Percentiles rank a stretch among this genome's conserved stretches.
Conservation (phyloP, 2,329 filamentous ascomycete genomes). For the Venturia carpophila region DNA sequence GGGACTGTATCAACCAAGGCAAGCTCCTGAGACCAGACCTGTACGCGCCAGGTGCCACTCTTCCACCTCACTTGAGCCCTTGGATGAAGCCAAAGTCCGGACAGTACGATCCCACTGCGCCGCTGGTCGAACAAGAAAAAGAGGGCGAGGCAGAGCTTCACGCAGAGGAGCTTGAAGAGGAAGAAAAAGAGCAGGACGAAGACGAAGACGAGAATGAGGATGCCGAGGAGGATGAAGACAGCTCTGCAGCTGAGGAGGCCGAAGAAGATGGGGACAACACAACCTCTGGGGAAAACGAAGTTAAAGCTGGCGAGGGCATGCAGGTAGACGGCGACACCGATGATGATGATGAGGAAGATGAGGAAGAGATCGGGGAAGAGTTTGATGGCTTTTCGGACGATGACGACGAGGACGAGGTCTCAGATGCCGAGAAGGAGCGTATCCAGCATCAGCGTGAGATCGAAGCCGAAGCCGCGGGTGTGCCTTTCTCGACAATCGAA, state of each 20-base stretch:
- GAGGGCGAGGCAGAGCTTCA: constrained; percentile 74
- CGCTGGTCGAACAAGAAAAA: constrained; percentile 78
- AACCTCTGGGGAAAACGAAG: constrained; percentile 28
- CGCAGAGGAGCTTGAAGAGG: constrained; percentile 46
- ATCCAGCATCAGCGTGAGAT: constrained; percentile 79
- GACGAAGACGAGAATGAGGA: constrained; percentile 32
- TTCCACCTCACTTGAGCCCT: constrained; percentile 91
- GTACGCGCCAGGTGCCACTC: constrained; percentile 80
- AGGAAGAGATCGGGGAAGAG: constrained; percentile 38
- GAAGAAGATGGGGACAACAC: constrained; percentile 34
- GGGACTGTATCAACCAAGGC: constrained; percentile 91
- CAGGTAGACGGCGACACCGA: constrained; percentile 37
- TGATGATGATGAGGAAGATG: constrained; percentile 40
- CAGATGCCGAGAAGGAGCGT: constrained; percentile 52
- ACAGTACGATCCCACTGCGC: constrained; percentile 82
- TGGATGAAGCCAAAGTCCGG: constrained; percentile 78
- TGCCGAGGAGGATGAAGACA: constrained; percentile 34
- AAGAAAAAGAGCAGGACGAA: constrained; percentile 24
- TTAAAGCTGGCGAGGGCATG: constrained; percentile 44
- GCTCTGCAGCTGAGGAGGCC: constrained; percentile 40
- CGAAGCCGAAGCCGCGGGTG: constrained; percentile 79
- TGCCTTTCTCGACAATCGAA: constrained; percentile 33
- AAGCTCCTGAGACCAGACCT: constrained; percentile 78
- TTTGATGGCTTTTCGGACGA: constrained; percentile 39
- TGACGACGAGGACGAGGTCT: constrained; percentile 37